phyloP scores from a whole-genome alignment of 257 asterid species.

The Vinca minor region DNA sequence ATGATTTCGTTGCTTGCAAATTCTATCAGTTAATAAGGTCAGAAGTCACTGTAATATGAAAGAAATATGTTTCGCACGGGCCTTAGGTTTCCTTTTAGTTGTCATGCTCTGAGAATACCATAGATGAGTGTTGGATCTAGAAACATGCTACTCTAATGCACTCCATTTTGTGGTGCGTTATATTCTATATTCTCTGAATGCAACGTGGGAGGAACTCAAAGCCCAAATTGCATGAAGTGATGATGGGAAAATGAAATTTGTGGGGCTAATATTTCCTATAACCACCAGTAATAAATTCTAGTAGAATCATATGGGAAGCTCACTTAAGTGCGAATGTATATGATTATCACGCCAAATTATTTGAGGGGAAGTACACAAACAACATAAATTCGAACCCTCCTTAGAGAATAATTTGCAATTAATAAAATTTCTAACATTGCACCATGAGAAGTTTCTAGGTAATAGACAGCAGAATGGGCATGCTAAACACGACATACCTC shows the following conservation, averaged over 20 bases:
- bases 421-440: not conserved
- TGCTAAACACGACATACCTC: slow-evolving; percentile 40
- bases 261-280: not conserved
- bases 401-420: not conserved
- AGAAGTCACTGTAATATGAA: not conserved
- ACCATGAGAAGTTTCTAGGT: no score
- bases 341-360: not conserved
- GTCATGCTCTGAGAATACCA: not conserved
- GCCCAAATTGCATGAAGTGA: not conserved
- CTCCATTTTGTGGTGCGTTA: not conserved
- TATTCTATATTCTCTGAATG: not conserved
- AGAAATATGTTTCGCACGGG: not conserved
- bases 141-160: not conserved
- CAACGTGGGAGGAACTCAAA: not conserved
- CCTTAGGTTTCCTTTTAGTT: not conserved
- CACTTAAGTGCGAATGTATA: not conserved
- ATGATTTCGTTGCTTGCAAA: not conserved
- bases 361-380: not conserved
- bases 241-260: not conserved
- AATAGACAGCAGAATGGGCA: slow-evolving; percentile 1
- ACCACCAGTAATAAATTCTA: not conserved
- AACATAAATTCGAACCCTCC: not conserved
- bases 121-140: not conserved
- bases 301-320: not conserved
- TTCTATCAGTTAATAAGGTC: not conserved